Percentiles rank a stretch among this genome's conserved stretches.
phyloP scores from a whole-genome alignment of 257 asterid genomes.

The Petrea volubilis region DNA sequence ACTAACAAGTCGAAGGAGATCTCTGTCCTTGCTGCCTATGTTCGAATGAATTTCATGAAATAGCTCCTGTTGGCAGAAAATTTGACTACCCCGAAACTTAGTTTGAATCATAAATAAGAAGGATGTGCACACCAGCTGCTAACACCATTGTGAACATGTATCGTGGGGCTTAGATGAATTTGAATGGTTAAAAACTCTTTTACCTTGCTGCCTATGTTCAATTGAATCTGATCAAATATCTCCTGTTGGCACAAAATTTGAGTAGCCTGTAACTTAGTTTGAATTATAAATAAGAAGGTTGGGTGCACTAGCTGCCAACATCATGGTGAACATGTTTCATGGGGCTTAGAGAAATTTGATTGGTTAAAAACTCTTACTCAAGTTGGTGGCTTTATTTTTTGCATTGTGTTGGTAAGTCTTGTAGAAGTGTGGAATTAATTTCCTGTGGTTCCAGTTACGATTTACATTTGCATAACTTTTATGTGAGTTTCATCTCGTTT shows the following conservation, averaged over 20 bases:
- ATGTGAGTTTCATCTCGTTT: background rate
- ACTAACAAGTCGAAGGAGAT: background rate
- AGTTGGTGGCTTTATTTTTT: background rate
- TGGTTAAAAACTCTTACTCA: background rate
- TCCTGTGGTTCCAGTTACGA: background rate
- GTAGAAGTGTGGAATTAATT: background rate
- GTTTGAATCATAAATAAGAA: conserved; percentile 6
- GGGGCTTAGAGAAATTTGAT: too few relatives aligned
- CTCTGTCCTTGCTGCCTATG: background rate
- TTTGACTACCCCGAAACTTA: background rate
- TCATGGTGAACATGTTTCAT: too few relatives aligned
- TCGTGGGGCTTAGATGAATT: too few relatives aligned
- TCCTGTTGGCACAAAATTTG: background rate
- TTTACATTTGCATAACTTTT: background rate
- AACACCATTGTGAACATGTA: too few relatives aligned
- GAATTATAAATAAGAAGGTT: background rate
- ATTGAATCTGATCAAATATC: background rate
- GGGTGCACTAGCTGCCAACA: too few relatives aligned
- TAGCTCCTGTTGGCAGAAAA: too few relatives aligned
- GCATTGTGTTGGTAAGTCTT: background rate
- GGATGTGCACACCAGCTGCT: too few relatives aligned
- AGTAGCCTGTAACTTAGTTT: background rate
- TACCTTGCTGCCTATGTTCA: background rate
- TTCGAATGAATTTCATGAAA: background rate
- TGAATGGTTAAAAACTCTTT: too few relatives aligned